Evolutionary conservation across 2,329 filamentous ascomycete genomes (phyloP), one percentile per base, ranked within the genome.

Genomic region (Boeremia exigua): DNA sequence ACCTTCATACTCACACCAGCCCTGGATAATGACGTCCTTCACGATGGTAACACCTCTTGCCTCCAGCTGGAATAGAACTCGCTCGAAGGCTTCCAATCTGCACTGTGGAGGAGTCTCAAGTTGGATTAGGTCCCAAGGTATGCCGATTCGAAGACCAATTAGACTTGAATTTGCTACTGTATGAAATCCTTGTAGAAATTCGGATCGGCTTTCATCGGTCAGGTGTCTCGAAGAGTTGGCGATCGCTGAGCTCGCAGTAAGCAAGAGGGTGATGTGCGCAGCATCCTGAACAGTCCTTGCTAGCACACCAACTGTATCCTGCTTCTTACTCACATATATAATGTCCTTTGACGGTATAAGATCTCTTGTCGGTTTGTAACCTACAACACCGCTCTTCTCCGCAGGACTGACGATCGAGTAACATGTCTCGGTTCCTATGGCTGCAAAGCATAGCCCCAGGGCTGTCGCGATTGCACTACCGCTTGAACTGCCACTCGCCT

Each of bases 401-500:
- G 67, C 62, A 1, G 63, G 61, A 33, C 54, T 58, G 2, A 62
- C 57, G 14, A 63, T 61, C 10, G 48, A 60, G 28, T 52, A 63
- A 29, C 56, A 59, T 4, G 55, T 65, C 45, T 88, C 86, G 0
- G 85, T 83, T 4, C 86, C 86, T 3, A 89, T 67, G 2, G 81
- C 66, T 2, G 81, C 85, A 44, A 82, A 73, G 0, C 83, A 81
- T 10, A 88, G 77, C 0, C 85, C 86, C 38, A 88, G 70, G 2
- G 80, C 81, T 33, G 78, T 79, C 4, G 80, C 78, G 1, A 89
- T 85, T 6, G 76, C 86, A 62, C 82, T 84, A 0, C 87, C 87
- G 33, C 81, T 83, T 1, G 83, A 87, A 48, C 83, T 86, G 3
- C 86, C 86, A 37, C 76, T 79, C 0, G 87, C 86, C 63, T 88